phyloP scores from a whole-genome alignment of 73 alveolate genomes.

The Paramecium octaurelia region DNA sequence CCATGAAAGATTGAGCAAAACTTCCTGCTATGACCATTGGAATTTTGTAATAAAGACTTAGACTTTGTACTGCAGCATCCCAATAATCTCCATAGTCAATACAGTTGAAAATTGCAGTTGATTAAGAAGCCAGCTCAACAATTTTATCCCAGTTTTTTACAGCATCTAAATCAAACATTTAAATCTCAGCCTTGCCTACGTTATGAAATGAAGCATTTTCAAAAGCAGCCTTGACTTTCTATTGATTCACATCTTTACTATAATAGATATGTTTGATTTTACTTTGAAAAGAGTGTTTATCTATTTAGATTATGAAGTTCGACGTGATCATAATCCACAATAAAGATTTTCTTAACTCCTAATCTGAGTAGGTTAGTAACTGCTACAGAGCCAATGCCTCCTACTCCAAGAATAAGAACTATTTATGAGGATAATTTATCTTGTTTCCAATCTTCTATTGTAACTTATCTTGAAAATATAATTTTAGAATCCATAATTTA shows the following conservation, averaged over 20 bases:
- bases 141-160: constrained; percentile 71
- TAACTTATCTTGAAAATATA: constrained; percentile 42
- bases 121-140: constrained; percentile 65
- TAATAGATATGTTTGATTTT: background rate
- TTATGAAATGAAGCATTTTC: constrained; percentile 62
- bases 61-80: constrained; percentile 78
- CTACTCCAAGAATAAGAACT: constrained; percentile 76
- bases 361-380: constrained; percentile 68
- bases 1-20: constrained; percentile 69
- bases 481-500: background rate
- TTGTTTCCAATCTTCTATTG: constrained; percentile 58
- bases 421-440: background rate
- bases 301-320: constrained; percentile 79
- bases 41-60: constrained; percentile 56
- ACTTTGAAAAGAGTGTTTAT: constrained; percentile 64
- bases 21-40: constrained; percentile 81
- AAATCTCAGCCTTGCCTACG: constrained; percentile 62
- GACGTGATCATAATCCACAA: constrained; percentile 78
- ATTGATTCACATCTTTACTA: constrained; percentile 69
- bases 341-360: constrained; percentile 72
- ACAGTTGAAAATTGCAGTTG: constrained; percentile 79
- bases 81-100: constrained; percentile 88
- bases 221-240: constrained; percentile 72
- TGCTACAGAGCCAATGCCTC: constrained; percentile 83
- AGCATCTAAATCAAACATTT: constrained; percentile 69